Conservation (phyloP, 140 eudicot genomes). For the Oenanthe javanica region DNA sequence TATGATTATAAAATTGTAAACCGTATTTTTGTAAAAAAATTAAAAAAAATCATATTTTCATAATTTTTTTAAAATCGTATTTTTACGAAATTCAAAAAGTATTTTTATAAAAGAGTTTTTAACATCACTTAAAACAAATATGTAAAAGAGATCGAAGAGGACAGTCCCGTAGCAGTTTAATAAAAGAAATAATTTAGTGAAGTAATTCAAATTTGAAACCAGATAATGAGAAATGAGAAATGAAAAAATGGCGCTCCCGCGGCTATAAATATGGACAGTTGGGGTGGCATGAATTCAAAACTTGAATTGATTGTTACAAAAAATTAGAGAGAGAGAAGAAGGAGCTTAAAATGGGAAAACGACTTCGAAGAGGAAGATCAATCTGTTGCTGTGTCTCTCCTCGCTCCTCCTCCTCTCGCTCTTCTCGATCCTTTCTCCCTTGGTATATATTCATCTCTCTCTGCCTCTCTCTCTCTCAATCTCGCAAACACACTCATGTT, state of each 20-base stretch:
- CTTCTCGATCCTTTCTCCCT: constrained; percentile 45
- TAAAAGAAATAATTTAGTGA: background rate
- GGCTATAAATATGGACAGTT: constrained; percentile 13
- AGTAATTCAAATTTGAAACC: background rate
- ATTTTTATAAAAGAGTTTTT: too few relatives aligned
- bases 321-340: background rate
- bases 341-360: constrained; percentile 57
- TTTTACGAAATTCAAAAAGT: too few relatives aligned
- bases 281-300: too few relatives aligned
- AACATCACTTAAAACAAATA: too few relatives aligned
- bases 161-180: too few relatives aligned
- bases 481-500: background rate
- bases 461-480: constrained; percentile 1
- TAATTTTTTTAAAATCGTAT: too few relatives aligned
- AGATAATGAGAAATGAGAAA: background rate
- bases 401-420: constrained; percentile 32
- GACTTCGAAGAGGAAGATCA: constrained; percentile 54
- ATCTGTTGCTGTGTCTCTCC: constrained; percentile 82
- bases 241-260: constrained; percentile 7
- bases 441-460: constrained; percentile 33
- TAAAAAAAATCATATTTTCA: too few relatives aligned
- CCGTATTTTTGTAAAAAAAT: too few relatives aligned
- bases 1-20: too few relatives aligned
- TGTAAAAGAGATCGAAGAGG: too few relatives aligned
- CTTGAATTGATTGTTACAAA: background rate